A percentile compares a stretch with the other conserved stretches of the same genome.
phyloP scores from a whole-genome alignment of 768 basidiomycete species.

The Suillus plorans region DNA sequence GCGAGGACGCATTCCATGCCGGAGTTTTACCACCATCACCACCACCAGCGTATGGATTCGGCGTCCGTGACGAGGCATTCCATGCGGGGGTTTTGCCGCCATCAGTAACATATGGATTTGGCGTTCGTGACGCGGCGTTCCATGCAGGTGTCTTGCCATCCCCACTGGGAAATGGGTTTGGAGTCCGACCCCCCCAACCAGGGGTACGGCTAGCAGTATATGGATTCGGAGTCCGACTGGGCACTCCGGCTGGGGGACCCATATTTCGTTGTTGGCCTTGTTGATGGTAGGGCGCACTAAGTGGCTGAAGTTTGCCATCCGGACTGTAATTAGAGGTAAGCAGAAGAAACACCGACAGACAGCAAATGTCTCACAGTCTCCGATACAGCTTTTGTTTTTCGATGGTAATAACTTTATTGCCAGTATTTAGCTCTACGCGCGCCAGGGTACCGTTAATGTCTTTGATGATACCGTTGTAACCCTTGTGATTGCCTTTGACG shows the following conservation, averaged over 20 bases:
- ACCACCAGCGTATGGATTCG: constrained; percentile 61
- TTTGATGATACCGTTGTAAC: constrained; percentile 89
- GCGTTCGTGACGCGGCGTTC: constrained; percentile 65
- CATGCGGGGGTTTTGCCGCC: constrained; percentile 71
- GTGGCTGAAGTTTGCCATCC: constrained; percentile 53
- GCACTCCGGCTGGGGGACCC: constrained; percentile 35
- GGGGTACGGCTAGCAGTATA: constrained; percentile 39
- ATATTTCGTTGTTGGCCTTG: constrained; percentile 28
- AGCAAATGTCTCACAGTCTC: constrained; percentile 57
- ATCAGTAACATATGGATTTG: constrained; percentile 61
- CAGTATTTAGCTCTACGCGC: constrained; percentile 87
- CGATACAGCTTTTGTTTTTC: constrained; percentile 77
- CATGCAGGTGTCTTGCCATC: constrained; percentile 60
- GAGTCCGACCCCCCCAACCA: constrained; percentile 52
- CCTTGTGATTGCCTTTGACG: constrained; percentile 87
- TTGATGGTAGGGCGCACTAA: constrained; percentile 39
- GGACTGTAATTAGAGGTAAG: constrained; percentile 37
- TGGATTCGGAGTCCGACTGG: constrained; percentile 44
- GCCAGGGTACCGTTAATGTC: constrained; percentile 88
- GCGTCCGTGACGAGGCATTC: constrained; percentile 60
- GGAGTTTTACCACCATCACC: constrained; percentile 46
- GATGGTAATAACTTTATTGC: constrained; percentile 86
- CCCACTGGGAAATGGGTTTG: constrained; percentile 64
- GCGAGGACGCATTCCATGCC: constrained; percentile 47
- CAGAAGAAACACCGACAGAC: neutral